phyloP scores from a whole-genome alignment of 2,329 filamentous ascomycete genomes.

The Colletotrichum somersetense region DNA sequence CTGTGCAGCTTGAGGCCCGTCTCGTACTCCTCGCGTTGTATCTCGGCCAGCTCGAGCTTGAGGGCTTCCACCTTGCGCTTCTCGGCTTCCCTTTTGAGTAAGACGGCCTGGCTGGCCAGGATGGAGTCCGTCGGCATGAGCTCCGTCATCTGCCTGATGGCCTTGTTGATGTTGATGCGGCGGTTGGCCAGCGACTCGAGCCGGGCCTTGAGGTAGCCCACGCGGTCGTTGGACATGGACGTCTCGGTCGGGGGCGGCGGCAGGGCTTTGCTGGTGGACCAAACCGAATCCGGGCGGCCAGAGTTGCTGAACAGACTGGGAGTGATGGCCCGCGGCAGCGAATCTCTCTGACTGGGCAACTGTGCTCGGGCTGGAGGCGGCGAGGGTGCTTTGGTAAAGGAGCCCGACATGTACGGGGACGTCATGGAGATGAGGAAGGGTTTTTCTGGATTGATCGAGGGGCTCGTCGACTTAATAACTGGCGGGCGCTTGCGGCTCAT shows the following conservation, averaged over 20 bases:
- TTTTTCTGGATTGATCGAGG: constrained; percentile 37
- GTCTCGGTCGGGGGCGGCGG: constrained; percentile 72
- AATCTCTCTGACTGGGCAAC: constrained; percentile 35
- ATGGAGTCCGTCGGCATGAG: constrained; percentile 80
- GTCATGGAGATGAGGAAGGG: constrained; percentile 53
- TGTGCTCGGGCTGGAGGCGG: constrained; percentile 32
- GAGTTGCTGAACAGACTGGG: constrained; percentile 29
- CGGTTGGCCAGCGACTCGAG: constrained; percentile 75
- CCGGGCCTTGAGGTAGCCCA: constrained; percentile 75
- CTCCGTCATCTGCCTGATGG: constrained; percentile 82
- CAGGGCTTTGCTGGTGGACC: constrained; percentile 68
- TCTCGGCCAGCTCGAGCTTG: constrained; percentile 76
- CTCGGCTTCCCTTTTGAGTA: constrained; percentile 66
- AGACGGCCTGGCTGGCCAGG: constrained; percentile 74
- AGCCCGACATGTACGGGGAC: constrained; percentile 50
- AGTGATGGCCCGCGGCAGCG: constrained; percentile 25
- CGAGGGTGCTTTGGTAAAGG: constrained; percentile 43
- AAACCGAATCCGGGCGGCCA: constrained; percentile 46
- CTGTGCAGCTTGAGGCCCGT: constrained; percentile 80
- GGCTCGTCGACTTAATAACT: constrained; percentile 45
- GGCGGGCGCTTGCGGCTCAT: constrained; percentile 56
- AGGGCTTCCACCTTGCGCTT: constrained; percentile 76
- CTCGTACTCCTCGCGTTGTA: constrained; percentile 83
- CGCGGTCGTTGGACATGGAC: constrained; percentile 69
- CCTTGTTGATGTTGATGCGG: constrained; percentile 77